Percentiles rank a stretch among this genome's conserved stretches.
Evolutionary conservation across 176 grass and related monocot genomes (phyloP).

Genomic region (Raddia guianensis): DNA sequence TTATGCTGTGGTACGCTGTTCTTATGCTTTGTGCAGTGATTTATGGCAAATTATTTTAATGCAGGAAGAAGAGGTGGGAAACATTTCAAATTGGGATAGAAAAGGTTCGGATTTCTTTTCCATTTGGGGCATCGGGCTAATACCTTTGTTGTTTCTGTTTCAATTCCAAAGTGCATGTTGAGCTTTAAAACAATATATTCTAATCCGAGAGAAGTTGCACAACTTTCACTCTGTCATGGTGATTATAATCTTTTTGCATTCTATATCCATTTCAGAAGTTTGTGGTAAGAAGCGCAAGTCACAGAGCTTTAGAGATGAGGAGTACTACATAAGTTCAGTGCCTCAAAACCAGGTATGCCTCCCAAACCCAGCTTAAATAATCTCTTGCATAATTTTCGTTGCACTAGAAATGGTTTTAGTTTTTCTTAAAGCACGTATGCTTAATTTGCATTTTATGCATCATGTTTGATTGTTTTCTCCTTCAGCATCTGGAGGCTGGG

Average conservation of each 20-base stretch:
- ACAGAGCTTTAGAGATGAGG: conserved; percentile 80
- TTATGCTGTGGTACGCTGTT: conserved; percentile 13
- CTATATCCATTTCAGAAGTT: conserved; percentile 65
- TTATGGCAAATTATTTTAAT: conserved; percentile 44
- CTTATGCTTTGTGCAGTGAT: conserved; percentile 36
- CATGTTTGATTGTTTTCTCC: conserved; percentile 12
- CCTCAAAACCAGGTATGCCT: conserved; percentile 85
- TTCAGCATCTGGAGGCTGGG: conserved; percentile 92
- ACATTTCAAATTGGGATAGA: conserved; percentile 63
- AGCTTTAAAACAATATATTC: neutral
- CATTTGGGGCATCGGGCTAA: neutral
- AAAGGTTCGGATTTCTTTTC: conserved; percentile 59
- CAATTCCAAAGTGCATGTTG: conserved; percentile 16
- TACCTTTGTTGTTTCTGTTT: conserved; percentile 2
- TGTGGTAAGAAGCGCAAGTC: conserved; percentile 74
- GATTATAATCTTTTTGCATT: neutral
- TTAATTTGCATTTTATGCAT: conserved; percentile 21
- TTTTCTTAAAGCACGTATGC: conserved; percentile 9
- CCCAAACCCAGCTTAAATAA: neutral
- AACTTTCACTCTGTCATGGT: neutral
- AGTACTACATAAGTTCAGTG: conserved; percentile 91
- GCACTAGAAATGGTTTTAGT: conserved; percentile 15
- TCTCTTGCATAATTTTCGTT: neutral
- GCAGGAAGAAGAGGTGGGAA: conserved; percentile 64
- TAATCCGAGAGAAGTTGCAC: neutral